phyloP scores from a whole-genome alignment of 2,329 filamentous ascomycete genomes.

The Diaporthe australafricana region DNA sequence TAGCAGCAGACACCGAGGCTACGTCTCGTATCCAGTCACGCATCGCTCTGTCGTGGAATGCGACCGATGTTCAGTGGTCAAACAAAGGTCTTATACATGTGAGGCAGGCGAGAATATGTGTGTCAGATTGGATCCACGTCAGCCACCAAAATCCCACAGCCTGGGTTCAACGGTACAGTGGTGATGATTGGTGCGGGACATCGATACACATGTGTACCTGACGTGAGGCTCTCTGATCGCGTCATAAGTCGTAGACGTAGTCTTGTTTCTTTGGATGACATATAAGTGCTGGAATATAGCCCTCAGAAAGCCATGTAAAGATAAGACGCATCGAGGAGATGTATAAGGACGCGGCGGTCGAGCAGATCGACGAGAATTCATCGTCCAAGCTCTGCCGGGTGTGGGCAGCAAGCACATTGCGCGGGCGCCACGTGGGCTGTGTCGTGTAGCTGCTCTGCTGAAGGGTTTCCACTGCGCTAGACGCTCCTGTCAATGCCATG shows the following conservation, averaged over 20 bases:
- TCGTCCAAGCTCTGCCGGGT: not conserved
- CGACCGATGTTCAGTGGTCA: not conserved
- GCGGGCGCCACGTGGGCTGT: slow-evolving; percentile 4
- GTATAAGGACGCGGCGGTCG: not conserved
- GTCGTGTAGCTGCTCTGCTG: not conserved
- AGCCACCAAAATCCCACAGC: slow-evolving; percentile 17
- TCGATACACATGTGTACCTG: slow-evolving; percentile 3
- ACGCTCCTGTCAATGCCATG: not conserved
- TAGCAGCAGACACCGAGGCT: not conserved
- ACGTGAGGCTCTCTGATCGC: slow-evolving; percentile 24
- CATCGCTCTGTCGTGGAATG: slow-evolving; percentile 11
- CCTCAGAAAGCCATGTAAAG: not conserved
- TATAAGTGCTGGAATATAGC: not conserved
- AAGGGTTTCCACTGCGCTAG: not conserved
- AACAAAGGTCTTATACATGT: slow-evolving; percentile 16
- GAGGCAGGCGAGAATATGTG: slow-evolving; percentile 4
- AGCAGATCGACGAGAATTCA: not conserved
- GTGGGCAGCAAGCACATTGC: not conserved
- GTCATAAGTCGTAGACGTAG: not conserved
- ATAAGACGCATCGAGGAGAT: not conserved
- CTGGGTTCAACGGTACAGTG: not conserved
- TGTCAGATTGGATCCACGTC: slow-evolving; percentile 20
- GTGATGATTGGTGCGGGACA: slow-evolving; percentile 4
- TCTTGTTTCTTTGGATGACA: not conserved
- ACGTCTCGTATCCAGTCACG: not conserved